These are phyloP conservation scores for Samsoniella hepiali DNA, from an alignment of 2,329 filamentous ascomycete species.

Conservation along the genomic window DNA sequence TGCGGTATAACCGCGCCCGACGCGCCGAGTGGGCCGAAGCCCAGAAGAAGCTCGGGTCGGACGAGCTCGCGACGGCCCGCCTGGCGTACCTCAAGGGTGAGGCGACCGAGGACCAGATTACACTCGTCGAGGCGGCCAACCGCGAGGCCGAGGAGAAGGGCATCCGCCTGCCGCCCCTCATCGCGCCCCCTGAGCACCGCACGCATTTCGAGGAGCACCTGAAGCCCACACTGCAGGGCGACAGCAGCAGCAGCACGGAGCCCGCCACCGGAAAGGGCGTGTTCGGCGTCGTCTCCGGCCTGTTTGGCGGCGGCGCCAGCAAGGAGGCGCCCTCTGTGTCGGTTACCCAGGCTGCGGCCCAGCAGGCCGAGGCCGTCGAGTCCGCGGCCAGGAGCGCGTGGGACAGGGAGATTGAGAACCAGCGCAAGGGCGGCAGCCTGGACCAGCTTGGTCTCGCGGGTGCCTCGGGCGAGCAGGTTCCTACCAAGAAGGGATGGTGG, in stretches of 20 bases:
- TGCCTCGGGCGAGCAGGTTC: conserved; percentile 24
- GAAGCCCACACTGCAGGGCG: conserved; percentile 31
- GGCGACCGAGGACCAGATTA: conserved; percentile 54
- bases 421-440: conserved; percentile 48
- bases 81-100: conserved; percentile 58
- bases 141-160: conserved; percentile 44
- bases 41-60: conserved; percentile 51
- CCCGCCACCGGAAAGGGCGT: conserved; percentile 34
- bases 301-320: conserved; percentile 27
- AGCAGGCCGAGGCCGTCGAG: conserved; percentile 24
- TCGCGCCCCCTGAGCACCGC: conserved; percentile 43
- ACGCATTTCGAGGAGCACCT: conserved; percentile 36
- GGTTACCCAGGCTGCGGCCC: conserved; percentile 20
- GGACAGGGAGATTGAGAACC: conserved; percentile 49
- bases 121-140: conserved; percentile 56
- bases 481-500: conserved; percentile 50
- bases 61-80: conserved; percentile 55
- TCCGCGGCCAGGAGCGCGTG: conserved; percentile 44
- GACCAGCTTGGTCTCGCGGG: conserved; percentile 46
- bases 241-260: conserved; percentile 23
- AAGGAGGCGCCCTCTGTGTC: conserved; percentile 19
- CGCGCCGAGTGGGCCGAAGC: conserved; percentile 56
- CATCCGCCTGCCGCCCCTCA: conserved; percentile 48
- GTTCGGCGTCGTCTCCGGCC: conserved; percentile 33
- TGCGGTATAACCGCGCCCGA: conserved; percentile 57